Conservation (phyloP, 1,139 yeast genomes). For the Diutina catenulata region DNA sequence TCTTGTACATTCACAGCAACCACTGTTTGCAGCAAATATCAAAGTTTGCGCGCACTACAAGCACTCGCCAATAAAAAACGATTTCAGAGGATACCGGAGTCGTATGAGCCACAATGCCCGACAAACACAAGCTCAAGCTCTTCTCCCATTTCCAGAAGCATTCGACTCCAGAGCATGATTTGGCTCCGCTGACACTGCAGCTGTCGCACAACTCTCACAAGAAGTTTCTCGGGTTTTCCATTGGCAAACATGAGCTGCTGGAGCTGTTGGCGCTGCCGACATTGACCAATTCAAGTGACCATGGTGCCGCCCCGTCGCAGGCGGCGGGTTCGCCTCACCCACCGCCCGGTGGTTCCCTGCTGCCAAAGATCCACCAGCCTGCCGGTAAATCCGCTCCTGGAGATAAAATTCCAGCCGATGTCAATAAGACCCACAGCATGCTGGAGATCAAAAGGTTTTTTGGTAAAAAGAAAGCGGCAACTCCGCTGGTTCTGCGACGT, state of each 20-base stretch:
- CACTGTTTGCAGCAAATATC: too few species aligned
- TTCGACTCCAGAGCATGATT: neutral
- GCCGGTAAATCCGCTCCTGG: constrained; percentile 21
- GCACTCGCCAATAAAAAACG: too few species aligned
- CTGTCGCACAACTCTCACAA: neutral
- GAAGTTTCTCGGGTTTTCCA: constrained; percentile 15
- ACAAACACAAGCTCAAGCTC: constrained; percentile 33
- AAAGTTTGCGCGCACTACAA: too few species aligned
- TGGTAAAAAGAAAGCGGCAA: too few species aligned
- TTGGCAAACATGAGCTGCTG: constrained; percentile 12
- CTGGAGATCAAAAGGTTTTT: constrained; percentile 38
- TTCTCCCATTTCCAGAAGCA: constrained; percentile 18
- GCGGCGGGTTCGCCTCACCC: constrained; percentile 4
- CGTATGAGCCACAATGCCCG: constrained; percentile 23
- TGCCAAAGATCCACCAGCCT: constrained; percentile 12
- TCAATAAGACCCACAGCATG: constrained; percentile 35
- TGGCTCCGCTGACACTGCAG: constrained; percentile 1
- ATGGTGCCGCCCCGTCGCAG: constrained; percentile 2
- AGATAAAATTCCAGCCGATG: constrained; percentile 13
- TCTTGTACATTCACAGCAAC: too few species aligned
- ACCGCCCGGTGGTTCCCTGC: constrained; percentile 10
- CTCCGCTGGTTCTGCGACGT: neutral
- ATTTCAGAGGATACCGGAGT: too few species aligned
- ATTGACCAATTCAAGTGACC: constrained; percentile 9
- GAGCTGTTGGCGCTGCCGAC: constrained; percentile 11